These are phyloP conservation scores for Aquilaria agallochum DNA, from an alignment of 441 rosid genomes.

Conservation along the genomic window DNA sequence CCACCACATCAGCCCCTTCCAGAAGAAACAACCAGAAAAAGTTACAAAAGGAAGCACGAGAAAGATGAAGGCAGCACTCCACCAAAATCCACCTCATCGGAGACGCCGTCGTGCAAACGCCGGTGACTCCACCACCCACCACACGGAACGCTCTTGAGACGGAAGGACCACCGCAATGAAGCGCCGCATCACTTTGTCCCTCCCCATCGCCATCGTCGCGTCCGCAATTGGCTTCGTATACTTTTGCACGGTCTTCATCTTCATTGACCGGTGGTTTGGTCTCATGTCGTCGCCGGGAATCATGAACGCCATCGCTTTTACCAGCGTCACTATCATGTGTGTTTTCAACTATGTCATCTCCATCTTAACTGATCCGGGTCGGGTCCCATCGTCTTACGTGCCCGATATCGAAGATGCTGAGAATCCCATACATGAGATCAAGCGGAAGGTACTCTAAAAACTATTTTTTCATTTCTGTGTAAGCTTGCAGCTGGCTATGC, in stretches of 20 bases:
- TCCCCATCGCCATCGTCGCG: conserved; percentile 61
- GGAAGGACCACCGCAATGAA: conserved; percentile 33
- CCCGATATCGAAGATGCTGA: conserved; percentile 75
- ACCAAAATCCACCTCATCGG: conserved; percentile 21
- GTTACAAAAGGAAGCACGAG: too few relatives aligned
- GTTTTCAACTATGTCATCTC: conserved; percentile 49
- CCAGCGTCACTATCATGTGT: conserved; percentile 62
- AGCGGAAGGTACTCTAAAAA: conserved; percentile 60
- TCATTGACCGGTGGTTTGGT: conserved; percentile 88
- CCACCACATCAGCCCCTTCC: too few relatives aligned
- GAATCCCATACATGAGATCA: conserved; percentile 76
- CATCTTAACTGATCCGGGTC: conserved; percentile 77
- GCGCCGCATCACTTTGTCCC: conserved; percentile 47
- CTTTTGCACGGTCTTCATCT: conserved; percentile 67
- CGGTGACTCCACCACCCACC: conserved; percentile 41
- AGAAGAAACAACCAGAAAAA: too few relatives aligned
- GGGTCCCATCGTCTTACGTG: conserved; percentile 62
- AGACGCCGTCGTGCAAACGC: conserved; percentile 61
- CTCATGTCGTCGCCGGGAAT: conserved; percentile 75
- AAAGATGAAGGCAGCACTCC: too few relatives aligned
- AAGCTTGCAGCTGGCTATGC: neutral
- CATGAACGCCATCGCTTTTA: conserved; percentile 64
- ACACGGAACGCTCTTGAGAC: conserved; percentile 1
- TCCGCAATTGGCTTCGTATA: conserved; percentile 63
- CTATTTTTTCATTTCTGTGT: neutral